These are phyloP conservation scores for Coriolopsis trogii DNA, from an alignment of 1,284 basidiomycete genomes.

Conservation along the genomic window DNA sequence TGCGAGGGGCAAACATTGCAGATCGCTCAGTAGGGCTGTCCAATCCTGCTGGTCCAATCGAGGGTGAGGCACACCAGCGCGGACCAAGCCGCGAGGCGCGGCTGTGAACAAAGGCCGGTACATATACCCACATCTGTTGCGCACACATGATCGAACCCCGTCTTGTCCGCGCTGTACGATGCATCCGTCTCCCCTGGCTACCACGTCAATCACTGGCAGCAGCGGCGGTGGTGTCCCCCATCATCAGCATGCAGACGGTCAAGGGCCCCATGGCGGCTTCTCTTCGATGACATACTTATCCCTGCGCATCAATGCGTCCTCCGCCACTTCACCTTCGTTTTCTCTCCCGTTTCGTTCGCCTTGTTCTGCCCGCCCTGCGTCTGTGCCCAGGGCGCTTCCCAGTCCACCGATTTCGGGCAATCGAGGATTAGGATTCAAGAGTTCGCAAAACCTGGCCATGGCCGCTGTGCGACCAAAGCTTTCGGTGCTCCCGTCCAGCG, in stretches of 20 bases:
- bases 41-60: too few relatives aligned
- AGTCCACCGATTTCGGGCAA: slow-evolving; percentile 26
- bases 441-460: slow-evolving; percentile 35
- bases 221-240: too few relatives aligned
- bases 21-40: slow-evolving; percentile 23
- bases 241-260: slow-evolving; percentile 16
- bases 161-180: slow-evolving; percentile 19
- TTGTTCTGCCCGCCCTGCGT: slow-evolving; percentile 12
- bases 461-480: slow-evolving; percentile 38
- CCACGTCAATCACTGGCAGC: slow-evolving; percentile 24
- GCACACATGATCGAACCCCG: slow-evolving; percentile 15
- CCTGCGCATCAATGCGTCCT: slow-evolving; percentile 6
- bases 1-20: slow-evolving; percentile 18
- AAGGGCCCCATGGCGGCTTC: slow-evolving; percentile 20
- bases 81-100: background rate
- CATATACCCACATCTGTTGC: slow-evolving; percentile 19
- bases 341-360: slow-evolving; percentile 16
- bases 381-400: slow-evolving; percentile 28
- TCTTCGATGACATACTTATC: slow-evolving; percentile 22
- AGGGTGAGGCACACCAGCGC: slow-evolving; percentile 1
- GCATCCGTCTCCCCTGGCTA: slow-evolving; percentile 23
- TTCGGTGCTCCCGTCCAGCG: slow-evolving; percentile 29
- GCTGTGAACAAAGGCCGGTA: background rate
- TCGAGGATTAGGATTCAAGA: slow-evolving; percentile 27
- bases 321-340: slow-evolving; percentile 17